These are phyloP conservation scores for Epichloe aotearoae DNA, from an alignment of 2,329 filamentous ascomycete species.

Conservation along the genomic window DNA sequence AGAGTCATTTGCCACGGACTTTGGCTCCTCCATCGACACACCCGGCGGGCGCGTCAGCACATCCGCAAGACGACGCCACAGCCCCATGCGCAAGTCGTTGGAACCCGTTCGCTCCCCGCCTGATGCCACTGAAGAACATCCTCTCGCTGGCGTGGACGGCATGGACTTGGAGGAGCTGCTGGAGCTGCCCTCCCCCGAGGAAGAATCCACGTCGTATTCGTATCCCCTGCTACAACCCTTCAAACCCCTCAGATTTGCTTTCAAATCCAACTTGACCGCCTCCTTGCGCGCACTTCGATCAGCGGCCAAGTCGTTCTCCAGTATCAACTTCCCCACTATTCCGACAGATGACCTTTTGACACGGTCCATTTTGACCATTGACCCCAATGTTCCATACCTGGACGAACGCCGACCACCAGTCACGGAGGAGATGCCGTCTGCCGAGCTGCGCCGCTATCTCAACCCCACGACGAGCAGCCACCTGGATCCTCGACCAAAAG, in stretches of 20 bases:
- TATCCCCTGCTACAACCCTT: slow-evolving; percentile 24
- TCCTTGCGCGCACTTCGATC: slow-evolving; percentile 51
- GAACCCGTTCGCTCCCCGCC: slow-evolving; percentile 44
- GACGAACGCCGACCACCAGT: slow-evolving; percentile 53
- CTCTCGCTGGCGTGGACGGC: slow-evolving; percentile 25
- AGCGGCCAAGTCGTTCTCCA: slow-evolving; percentile 50
- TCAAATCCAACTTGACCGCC: slow-evolving; percentile 57
- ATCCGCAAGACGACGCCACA: slow-evolving; percentile 20
- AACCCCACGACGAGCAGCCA: slow-evolving; percentile 42
- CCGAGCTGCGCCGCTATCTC: slow-evolving; percentile 52
- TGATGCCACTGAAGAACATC: slow-evolving; percentile 38
- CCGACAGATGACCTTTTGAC: slow-evolving; percentile 55
- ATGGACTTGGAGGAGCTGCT: slow-evolving; percentile 39
- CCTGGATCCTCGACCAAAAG: slow-evolving; percentile 17
- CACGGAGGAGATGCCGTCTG: slow-evolving; percentile 50
- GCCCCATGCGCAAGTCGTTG: slow-evolving; percentile 32
- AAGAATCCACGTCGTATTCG: neutral
- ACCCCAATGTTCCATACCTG: slow-evolving; percentile 51
- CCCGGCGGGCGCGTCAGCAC: slow-evolving; percentile 27
- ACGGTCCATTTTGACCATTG: slow-evolving; percentile 53
- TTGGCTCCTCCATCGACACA: slow-evolving; percentile 35
- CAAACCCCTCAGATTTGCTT: slow-evolving; percentile 41
- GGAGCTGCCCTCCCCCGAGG: slow-evolving; percentile 17
- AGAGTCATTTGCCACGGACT: slow-evolving; percentile 39
- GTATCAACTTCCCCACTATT: slow-evolving; percentile 48